Evolutionary conservation across 805 yeast genomes (phyloP).

Genomic region (Metschnikowia lochheadii): DNA sequence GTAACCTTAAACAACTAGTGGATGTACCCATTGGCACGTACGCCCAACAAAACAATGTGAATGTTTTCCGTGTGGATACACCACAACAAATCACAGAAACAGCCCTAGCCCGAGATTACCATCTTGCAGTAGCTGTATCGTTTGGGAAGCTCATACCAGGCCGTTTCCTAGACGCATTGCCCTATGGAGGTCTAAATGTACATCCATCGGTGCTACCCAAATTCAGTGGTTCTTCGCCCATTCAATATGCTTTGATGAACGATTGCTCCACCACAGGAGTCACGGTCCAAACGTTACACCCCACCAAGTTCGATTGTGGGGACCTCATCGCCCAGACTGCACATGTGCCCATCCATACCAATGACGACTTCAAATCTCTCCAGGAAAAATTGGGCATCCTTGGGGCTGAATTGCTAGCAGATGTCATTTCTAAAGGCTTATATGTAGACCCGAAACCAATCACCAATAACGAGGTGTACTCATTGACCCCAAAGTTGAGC

Average conservation of each 20-base stretch:
- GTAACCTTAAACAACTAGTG: slow-evolving; percentile 42
- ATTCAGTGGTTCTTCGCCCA: slow-evolving; percentile 85
- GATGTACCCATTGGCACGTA: slow-evolving; percentile 53
- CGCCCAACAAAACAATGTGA: slow-evolving; percentile 32
- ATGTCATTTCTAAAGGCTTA: slow-evolving; percentile 36
- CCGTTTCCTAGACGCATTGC: slow-evolving; percentile 43
- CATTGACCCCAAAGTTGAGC: slow-evolving; percentile 57
- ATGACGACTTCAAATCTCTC: slow-evolving; percentile 46
- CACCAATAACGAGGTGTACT: slow-evolving; percentile 25
- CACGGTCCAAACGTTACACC: slow-evolving; percentile 85
- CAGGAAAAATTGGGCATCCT: slow-evolving; percentile 47
- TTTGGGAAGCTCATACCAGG: slow-evolving; percentile 80
- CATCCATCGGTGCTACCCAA: slow-evolving; percentile 88
- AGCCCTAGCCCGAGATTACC: slow-evolving; percentile 29
- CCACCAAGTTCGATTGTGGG: slow-evolving; percentile 81
- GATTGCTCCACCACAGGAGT: slow-evolving; percentile 70
- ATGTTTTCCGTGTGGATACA: slow-evolving; percentile 50
- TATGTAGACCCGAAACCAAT: slow-evolving; percentile 14
- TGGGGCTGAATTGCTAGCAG: slow-evolving; percentile 59
- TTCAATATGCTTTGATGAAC: slow-evolving; percentile 73
- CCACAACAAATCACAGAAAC: slow-evolving; percentile 16
- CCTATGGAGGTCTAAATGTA: slow-evolving; percentile 76
- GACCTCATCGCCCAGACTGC: slow-evolving; percentile 56
- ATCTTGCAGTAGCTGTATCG: slow-evolving; percentile 85
- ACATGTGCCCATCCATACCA: slow-evolving; percentile 34